Percentiles rank a stretch among this genome's conserved stretches.
These are phyloP conservation scores for Backusella sp. DNA, from an alignment of 192 early-diverging fungal genomes.

Conservation along the genomic window DNA sequence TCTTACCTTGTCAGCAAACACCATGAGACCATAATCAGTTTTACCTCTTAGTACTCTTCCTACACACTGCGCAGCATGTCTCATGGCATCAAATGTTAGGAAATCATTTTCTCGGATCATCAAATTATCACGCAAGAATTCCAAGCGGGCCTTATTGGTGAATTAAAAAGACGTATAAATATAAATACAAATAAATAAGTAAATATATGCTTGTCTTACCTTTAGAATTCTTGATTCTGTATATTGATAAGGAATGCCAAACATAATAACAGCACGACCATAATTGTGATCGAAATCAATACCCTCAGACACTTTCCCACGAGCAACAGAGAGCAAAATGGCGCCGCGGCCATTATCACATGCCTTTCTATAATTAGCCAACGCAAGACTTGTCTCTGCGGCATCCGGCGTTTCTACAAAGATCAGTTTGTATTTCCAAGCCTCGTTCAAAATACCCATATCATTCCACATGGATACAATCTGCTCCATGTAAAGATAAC, in stretches of 20 bases:
- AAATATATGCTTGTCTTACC: constrained; percentile 27
- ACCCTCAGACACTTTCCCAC: constrained; percentile 99
- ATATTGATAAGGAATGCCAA: constrained; percentile 99
- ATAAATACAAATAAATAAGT: background rate
- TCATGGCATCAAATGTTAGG: constrained; percentile 97
- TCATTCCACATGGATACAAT: constrained; percentile 99
- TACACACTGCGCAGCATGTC: constrained; percentile 99
- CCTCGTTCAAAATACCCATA: constrained; percentile 91
- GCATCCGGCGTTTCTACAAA: constrained; percentile 99
- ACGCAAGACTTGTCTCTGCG: constrained; percentile 90
- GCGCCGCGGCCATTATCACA: constrained; percentile 99
- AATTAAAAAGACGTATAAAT: background rate
- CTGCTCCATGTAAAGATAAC: constrained; percentile 98
- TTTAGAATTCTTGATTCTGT: constrained; percentile 94
- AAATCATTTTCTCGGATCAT: constrained; percentile 98
- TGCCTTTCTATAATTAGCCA: constrained; percentile 93
- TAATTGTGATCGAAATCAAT: constrained; percentile 99
- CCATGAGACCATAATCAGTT: constrained; percentile 98
- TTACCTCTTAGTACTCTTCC: constrained; percentile 97
- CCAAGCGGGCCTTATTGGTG: constrained; percentile 72
- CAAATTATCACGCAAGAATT: constrained; percentile 92
- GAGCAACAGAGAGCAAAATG: constrained; percentile 93
- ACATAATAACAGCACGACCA: constrained; percentile 98
- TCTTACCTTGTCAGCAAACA: constrained; percentile 92
- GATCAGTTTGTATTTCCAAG: constrained; percentile 97